phyloP scores from a whole-genome alignment of 441 rosid genomes.

The Gossypium lobatum region DNA sequence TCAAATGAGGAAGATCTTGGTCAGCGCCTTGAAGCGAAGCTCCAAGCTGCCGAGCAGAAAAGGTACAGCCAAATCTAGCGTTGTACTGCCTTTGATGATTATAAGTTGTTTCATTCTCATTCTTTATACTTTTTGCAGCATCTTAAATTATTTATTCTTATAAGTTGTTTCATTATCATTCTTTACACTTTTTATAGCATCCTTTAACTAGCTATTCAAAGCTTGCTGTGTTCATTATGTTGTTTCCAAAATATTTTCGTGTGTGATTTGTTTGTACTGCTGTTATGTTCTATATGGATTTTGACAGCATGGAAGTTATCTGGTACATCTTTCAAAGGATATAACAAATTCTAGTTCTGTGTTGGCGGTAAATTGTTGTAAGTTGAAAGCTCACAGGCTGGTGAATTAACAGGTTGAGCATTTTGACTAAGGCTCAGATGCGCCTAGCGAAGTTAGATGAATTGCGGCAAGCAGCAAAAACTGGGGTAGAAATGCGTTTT shows the following conservation, averaged over 20 bases:
- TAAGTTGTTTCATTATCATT: background rate
- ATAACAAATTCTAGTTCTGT: background rate
- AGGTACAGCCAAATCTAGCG: slow-evolving; percentile 37
- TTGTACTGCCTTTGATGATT: background rate
- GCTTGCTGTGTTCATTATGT: background rate
- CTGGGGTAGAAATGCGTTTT: slow-evolving; percentile 66
- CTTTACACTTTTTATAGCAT: background rate
- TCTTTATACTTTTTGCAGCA: background rate
- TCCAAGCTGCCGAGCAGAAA: slow-evolving; percentile 89
- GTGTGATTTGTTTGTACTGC: background rate
- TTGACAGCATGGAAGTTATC: background rate
- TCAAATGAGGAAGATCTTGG: slow-evolving; percentile 57
- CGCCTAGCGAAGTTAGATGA: slow-evolving; percentile 83
- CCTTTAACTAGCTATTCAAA: background rate
- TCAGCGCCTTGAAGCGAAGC: slow-evolving; percentile 88
- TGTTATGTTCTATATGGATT: background rate
- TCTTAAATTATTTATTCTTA: background rate
- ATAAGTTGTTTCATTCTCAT: background rate
- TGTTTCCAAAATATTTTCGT: background rate
- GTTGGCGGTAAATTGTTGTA: background rate
- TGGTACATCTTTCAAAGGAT: background rate
- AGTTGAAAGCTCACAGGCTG: background rate
- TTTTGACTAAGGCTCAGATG: slow-evolving; percentile 73
- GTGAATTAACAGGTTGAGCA: slow-evolving; percentile 50
- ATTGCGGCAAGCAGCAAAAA: slow-evolving; percentile 89